A percentile compares a stretch with the other conserved stretches of the same genome.
Conservation (phyloP, 2,329 filamentous ascomycete species). For the Clarireedia monteithiana region DNA sequence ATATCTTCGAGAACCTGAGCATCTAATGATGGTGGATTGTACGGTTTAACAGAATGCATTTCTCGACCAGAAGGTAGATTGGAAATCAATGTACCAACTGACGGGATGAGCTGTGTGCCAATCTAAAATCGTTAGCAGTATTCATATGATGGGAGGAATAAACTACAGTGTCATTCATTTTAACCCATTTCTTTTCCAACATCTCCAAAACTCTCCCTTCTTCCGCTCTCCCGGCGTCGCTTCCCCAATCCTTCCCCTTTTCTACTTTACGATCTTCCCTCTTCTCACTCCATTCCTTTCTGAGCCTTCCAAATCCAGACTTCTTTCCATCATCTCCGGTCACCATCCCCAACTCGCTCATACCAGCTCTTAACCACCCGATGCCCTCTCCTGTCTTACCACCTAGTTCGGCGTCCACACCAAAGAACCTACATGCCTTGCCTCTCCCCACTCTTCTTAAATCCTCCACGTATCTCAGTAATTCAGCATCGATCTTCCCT, state of each 20-base stretch:
- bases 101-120: conserved; percentile 70
- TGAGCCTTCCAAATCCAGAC: conserved; percentile 53
- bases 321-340: conserved; percentile 41
- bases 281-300: conserved; percentile 68
- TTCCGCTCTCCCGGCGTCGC: conserved; percentile 77
- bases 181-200: conserved; percentile 82
- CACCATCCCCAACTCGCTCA: conserved; percentile 63
- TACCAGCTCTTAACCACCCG: conserved; percentile 75
- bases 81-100: conserved; percentile 61
- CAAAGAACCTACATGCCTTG: conserved; percentile 84
- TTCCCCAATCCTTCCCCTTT: conserved; percentile 65
- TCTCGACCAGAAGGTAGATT: conserved; percentile 84
- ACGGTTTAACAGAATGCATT: conserved; percentile 67
- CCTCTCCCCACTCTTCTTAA: conserved; percentile 68
- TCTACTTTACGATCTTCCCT: conserved; percentile 74
- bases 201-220: conserved; percentile 81
- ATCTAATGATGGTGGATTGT: conserved; percentile 57
- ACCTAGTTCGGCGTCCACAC: conserved; percentile 76
- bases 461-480: conserved; percentile 69
- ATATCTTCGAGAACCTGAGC: conserved; percentile 55
- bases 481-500: conserved; percentile 52
- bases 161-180: conserved; percentile 82
- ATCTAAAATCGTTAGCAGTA: conserved; percentile 44
- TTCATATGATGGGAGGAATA: background rate
- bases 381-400: conserved; percentile 79